Evolutionary conservation across 2,329 filamentous ascomycete genomes (phyloP).

Genomic region (Hymenoscyphus occultus): DNA sequence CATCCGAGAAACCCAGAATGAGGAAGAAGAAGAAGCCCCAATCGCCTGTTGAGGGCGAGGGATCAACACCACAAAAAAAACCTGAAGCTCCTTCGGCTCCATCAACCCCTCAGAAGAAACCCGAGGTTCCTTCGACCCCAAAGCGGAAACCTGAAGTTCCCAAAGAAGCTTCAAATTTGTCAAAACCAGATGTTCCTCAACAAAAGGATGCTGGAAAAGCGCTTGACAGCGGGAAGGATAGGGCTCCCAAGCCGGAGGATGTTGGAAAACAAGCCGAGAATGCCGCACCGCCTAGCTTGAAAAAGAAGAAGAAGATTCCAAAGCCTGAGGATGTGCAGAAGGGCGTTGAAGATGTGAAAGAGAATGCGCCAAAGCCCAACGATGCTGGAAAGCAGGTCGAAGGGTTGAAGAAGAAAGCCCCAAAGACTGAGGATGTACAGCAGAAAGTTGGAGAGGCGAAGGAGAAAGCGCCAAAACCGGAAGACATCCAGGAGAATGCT

Average conservation of each 20-base stretch:
- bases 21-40: conserved; percentile 10
- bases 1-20: conserved; percentile 2
- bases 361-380: background rate
- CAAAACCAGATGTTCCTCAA: background rate
- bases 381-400: background rate
- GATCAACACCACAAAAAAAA: background rate
- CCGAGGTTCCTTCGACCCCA: too few relatives aligned
- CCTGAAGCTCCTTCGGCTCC: too few relatives aligned
- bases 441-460: background rate
- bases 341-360: background rate
- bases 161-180: background rate
- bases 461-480: conserved; percentile 3
- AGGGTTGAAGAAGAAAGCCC: background rate
- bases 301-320: background rate
- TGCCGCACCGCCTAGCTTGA: background rate
- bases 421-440: background rate
- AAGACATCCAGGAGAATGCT: background rate
- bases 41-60: background rate
- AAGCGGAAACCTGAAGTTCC: background rate
- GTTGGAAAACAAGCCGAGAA: background rate
- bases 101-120: too few relatives aligned
- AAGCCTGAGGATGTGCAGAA: background rate
- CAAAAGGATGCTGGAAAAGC: background rate
- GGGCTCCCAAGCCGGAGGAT: background rate
- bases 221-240: background rate